These are phyloP conservation scores for Cercophora samala DNA, from an alignment of 495 filamentous ascomycete species.

Conservation along the genomic window DNA sequence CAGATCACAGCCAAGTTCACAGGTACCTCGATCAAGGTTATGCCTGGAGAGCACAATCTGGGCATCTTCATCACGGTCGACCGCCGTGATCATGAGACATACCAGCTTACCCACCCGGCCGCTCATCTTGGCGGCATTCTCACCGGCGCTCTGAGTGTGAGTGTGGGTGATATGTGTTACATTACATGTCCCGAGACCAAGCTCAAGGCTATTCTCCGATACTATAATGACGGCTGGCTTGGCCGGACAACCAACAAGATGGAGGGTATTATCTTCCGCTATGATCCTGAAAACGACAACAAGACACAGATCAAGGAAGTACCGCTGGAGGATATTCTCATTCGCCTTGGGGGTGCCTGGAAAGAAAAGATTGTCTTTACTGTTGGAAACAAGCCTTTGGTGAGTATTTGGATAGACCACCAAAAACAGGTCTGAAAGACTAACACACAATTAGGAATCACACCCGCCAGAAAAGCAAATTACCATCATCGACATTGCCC, in stretches of 20 bases:
- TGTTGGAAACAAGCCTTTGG: constrained; percentile 49
- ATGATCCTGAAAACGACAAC: constrained; percentile 76
- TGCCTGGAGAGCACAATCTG: constrained; percentile 86
- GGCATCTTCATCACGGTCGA: constrained; percentile 91
- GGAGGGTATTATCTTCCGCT: constrained; percentile 85
- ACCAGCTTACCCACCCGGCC: constrained; percentile 89
- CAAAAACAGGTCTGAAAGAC: background rate
- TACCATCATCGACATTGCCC: constrained; percentile 79
- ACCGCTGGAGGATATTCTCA: constrained; percentile 74
- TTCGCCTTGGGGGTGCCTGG: constrained; percentile 83
- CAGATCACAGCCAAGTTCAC: constrained; percentile 98
- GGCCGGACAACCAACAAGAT: constrained; percentile 87
- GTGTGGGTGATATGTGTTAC: constrained; percentile 82
- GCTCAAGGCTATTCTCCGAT: constrained; percentile 86
- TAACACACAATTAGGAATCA: constrained; percentile 32
- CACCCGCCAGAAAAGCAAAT: constrained; percentile 57
- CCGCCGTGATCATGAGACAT: constrained; percentile 77
- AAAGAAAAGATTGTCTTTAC: constrained; percentile 55
- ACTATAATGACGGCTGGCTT: constrained; percentile 92
- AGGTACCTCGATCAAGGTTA: constrained; percentile 86
- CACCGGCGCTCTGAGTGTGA: constrained; percentile 76
- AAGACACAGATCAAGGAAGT: constrained; percentile 79
- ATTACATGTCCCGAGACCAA: constrained; percentile 82
- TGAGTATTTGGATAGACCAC: constrained; percentile 30
- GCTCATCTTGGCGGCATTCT: constrained; percentile 90